These are phyloP conservation scores for Canna indica DNA, from an alignment of 176 grass and related monocot genomes.

Conservation along the genomic window DNA sequence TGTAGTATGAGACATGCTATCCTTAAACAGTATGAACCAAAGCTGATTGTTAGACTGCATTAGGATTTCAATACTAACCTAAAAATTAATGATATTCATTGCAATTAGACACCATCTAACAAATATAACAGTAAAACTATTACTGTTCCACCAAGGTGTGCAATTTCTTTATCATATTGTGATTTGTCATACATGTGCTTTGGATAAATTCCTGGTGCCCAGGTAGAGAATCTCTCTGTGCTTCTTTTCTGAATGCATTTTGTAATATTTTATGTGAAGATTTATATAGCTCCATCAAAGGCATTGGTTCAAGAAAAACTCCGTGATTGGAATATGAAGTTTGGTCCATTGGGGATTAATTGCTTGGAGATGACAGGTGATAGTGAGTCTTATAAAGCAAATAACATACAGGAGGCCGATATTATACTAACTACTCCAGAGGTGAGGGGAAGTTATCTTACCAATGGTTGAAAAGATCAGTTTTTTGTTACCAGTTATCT, in stretches of 20 bases:
- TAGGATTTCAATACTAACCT: not conserved
- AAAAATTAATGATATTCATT: not conserved
- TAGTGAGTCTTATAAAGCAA: constrained; percentile 53
- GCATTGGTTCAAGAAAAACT: constrained; percentile 90
- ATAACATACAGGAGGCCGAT: constrained; percentile 67
- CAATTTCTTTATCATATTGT: not conserved
- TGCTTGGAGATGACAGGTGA: constrained; percentile 98
- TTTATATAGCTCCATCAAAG: constrained; percentile 92
- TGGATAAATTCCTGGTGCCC: not conserved
- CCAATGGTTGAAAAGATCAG: not conserved
- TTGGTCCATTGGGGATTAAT: constrained; percentile 50
- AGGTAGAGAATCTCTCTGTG: not conserved
- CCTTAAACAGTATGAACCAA: not conserved
- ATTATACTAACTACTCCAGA: constrained; percentile 90
- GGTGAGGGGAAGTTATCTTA: constrained; percentile 27
- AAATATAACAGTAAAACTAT: not conserved
- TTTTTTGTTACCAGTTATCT: not conserved
- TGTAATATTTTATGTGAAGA: constrained; percentile 27
- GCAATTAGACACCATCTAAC: not conserved
- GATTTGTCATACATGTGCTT: not conserved
- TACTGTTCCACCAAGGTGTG: not conserved
- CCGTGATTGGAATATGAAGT: constrained; percentile 69
- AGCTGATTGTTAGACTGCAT: not conserved
- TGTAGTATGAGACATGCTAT: no score
- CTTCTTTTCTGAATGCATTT: constrained; percentile 4